These are phyloP conservation scores for Alternaria gansuensis DNA, from an alignment of 2,329 filamentous ascomycete genomes.

Conservation along the genomic window DNA sequence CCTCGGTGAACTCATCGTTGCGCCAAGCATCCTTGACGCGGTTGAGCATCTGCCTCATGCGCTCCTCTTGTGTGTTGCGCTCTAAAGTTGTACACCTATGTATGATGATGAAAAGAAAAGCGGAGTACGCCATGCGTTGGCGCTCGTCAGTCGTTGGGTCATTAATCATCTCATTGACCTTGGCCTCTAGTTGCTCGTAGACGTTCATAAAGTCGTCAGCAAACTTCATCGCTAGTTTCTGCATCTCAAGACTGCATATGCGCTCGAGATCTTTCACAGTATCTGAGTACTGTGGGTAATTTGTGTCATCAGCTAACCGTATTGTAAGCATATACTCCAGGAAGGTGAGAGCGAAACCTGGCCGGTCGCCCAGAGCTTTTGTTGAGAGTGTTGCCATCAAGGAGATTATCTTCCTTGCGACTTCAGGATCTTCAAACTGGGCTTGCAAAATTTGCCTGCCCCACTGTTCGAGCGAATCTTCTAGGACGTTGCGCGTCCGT, in stretches of 20 bases:
- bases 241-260: slow-evolving; percentile 85
- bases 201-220: slow-evolving; percentile 88
- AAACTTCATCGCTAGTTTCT: slow-evolving; percentile 88
- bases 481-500: slow-evolving; percentile 65
- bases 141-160: slow-evolving; percentile 80
- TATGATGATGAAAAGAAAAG: slow-evolving; percentile 92
- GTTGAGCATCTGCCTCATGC: slow-evolving; percentile 79
- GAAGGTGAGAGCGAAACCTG: slow-evolving; percentile 84
- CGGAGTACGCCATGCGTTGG: slow-evolving; percentile 83
- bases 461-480: slow-evolving; percentile 74
- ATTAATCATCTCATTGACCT: slow-evolving; percentile 80
- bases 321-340: slow-evolving; percentile 90
- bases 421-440: slow-evolving; percentile 82
- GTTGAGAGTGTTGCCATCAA: slow-evolving; percentile 86
- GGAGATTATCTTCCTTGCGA: slow-evolving; percentile 82
- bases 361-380: slow-evolving; percentile 77
- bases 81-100: slow-evolving; percentile 84
- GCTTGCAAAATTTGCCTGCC: slow-evolving; percentile 74
- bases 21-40: slow-evolving; percentile 85
- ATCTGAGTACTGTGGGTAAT: slow-evolving; percentile 79
- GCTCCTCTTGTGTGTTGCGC: slow-evolving; percentile 71
- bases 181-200: slow-evolving; percentile 84
- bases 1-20: slow-evolving; percentile 70
- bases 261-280: slow-evolving; percentile 88
- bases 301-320: slow-evolving; percentile 75